Base-by-base conservation (phyloP, 768 basidiomycete genomes). In the Mycena haematopus region DNA sequence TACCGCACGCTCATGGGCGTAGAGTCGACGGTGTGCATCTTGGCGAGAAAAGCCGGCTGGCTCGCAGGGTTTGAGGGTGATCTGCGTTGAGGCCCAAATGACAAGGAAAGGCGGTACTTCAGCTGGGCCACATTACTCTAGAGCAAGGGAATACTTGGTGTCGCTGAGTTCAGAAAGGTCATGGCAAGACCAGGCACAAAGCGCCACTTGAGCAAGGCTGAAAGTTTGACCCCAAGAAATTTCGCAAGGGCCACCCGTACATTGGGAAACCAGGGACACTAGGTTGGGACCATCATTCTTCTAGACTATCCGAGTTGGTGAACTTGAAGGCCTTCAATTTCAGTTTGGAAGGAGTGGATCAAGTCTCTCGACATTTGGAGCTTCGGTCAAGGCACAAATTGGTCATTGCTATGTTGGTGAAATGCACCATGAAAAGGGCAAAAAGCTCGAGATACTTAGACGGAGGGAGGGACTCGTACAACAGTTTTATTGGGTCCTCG, bases 401-500 rank as follows among this genome's bases (percentile, higher is more conserved):
- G 29, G 55, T 15, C 17, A 46, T 31, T 15, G 42, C 42, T n/a
- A 31, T 11, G 29, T 33, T 46, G 17, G 55, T 56, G 45, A 56
- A 24, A 25, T 56, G 55, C 27, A 56, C 13, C 19, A 42, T 46
- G 44, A 46, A 56, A 14, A 21, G 22, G n/a, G n/a, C 13, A 13
- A 56, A 9, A 15, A 11, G 2, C 22, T 56, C 22, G 55, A 56
- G 55, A 46, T 56, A 45, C 13, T 33, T 15, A 25, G 45, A 56
- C n/a, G 42, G 44, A 13, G 55, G 54, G 54, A 55, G 42, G 45
- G 22, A 25, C 42, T 44, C 29, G 55, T 31, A 46, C 19, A 56
- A 33, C 9, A 15, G n/a, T n/a, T 45, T 56, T 42, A 56, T 15
- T 17, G 55, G 42, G 36, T 56, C 55, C 21, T 56, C 55, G 21